Base-by-base conservation (phyloP, 2,329 filamentous ascomycete species). In the Penicillium sclerotigenum region DNA sequence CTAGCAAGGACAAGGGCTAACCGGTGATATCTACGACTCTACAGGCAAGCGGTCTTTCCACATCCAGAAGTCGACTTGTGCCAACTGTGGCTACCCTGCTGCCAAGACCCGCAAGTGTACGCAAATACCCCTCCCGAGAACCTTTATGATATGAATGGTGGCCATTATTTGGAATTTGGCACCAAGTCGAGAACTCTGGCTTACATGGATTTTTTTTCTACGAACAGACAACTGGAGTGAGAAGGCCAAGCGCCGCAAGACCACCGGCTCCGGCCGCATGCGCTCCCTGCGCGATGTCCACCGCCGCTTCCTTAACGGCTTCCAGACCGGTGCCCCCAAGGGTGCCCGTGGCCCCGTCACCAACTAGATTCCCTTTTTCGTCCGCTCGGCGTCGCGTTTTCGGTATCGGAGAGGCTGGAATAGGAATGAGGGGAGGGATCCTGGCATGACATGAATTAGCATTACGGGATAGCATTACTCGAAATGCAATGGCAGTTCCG, bases 231-330 rank as follows among this genome's bases (percentile, higher is more conserved):
- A 99, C 90, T 99, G 94, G 94, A 87, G 90, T 80, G 93, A 97
- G 87, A 99, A 99, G 90, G 93, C 92, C 74, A 97, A 97, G 91
- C 86, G 94, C 81, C 95, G 94, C 89, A 97, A 97, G 92, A 97
- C 93, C 76, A 93, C 90, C 78, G 94, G 94, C 74, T 93, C 91
- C 76, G 94, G 94, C 80, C 90, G 94, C 80, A 94, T 92, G 88
- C 87, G 91, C 77, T 90, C 92, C 83, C 86, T 99, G 78, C 96
- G 95, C 86, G 85, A 84, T 74, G 87, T 99, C 77, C 83, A 91
- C 77, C 88, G 94, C 79, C 87, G 87, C 82, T 96, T 96, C 87
- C 91, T 88, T 85, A 99, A 99, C 83, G 92, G 91, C 73, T 99
- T 99, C 90, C 93, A 90, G 83, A 86, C 81, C 70, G 94, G 94